phyloP scores from a whole-genome alignment of 106 monocot genomes.

The Platanthera guangdongensis region DNA sequence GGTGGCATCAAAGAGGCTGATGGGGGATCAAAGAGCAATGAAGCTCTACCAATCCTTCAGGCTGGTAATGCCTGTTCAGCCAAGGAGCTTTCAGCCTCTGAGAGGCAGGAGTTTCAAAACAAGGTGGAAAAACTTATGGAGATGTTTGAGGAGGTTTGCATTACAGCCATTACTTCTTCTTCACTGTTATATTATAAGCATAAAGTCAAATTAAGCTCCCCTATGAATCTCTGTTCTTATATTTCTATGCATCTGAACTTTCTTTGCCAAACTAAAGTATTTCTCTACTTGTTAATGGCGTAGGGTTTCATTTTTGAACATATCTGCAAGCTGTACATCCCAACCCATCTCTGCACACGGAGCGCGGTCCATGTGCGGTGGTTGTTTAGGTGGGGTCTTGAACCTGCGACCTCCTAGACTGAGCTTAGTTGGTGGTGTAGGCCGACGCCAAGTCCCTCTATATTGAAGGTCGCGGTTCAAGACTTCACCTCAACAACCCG shows the following conservation, averaged over 20 bases:
- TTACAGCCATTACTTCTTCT: background rate
- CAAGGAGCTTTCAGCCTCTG: conserved; percentile 46
- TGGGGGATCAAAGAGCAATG: conserved; percentile 41
- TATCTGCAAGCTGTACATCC: too few relatives aligned
- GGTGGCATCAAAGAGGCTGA: conserved; percentile 30
- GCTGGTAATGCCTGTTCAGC: conserved; percentile 25
- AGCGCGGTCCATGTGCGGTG: too few relatives aligned
- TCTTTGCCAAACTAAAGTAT: background rate
- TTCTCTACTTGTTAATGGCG: too few relatives aligned
- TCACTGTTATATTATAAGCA: background rate
- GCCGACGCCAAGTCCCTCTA: too few relatives aligned
- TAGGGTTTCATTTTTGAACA: too few relatives aligned
- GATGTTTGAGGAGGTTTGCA: conserved; percentile 79
- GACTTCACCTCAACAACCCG: too few relatives aligned
- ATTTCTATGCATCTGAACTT: background rate
- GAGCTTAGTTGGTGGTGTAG: too few relatives aligned
- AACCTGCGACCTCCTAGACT: too few relatives aligned
- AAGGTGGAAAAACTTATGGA: conserved; percentile 79
- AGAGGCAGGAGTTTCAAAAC: conserved; percentile 78
- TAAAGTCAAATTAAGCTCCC: background rate
- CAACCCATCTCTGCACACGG: too few relatives aligned
- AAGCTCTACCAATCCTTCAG: conserved; percentile 20
- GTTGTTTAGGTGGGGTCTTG: too few relatives aligned
- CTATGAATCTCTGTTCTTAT: background rate
- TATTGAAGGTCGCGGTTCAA: too few relatives aligned